Evolutionary conservation across 164 flowering plant genomes (phyloP), one percentile per base, ranked within the genome.

Genomic region (Nymphaea thermarum): DNA sequence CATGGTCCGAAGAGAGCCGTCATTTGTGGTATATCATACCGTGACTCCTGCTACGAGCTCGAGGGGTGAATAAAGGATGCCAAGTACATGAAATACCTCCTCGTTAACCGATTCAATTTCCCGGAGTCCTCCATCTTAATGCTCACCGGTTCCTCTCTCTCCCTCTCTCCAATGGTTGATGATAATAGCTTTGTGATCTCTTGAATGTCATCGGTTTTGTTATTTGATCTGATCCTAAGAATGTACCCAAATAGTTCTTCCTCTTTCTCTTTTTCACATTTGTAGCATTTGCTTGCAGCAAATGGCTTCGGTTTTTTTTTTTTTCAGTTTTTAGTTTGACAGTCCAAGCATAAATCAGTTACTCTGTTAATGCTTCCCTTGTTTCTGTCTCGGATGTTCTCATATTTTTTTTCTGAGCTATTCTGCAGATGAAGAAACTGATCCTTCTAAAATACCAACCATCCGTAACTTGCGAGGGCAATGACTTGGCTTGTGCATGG

Each of bases 51-150:
- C 63, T 69, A 81, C 64, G 90, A 89, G 83, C 91, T 91, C 64
- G 84, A 86, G 69, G 95, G 95, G 0, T 87, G 93, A 65, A 67
- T 89, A 8, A 89, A 86, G 66, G 93, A 85, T 55, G 87, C 86
- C 36, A 86, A 76, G 71, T 88, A 84, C 70, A 86, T 88, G 93
- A 80, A 75, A 72, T 77, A 72, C 69, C 67, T 86, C 74, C 74
- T 88, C 66, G 42, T 82, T 47, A 82, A 79, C 42, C 66, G 68
- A 42, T 85, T 83, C 73, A 67, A 75, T 67, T 88, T 86, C 67
- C 85, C 89, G 0, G 85, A 78, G 18, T 66, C 77, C 36, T 83
- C 83, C 67, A 82, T 86, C 73, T 67, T 83, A 63, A 80, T 82
- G 83, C 88, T 88, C 44, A 82, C 87, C 0, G 89, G 91, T 85